Conservation (phyloP, 2,329 filamentous ascomycete genomes). For the Graphiopsis chlorocephala region DNA sequence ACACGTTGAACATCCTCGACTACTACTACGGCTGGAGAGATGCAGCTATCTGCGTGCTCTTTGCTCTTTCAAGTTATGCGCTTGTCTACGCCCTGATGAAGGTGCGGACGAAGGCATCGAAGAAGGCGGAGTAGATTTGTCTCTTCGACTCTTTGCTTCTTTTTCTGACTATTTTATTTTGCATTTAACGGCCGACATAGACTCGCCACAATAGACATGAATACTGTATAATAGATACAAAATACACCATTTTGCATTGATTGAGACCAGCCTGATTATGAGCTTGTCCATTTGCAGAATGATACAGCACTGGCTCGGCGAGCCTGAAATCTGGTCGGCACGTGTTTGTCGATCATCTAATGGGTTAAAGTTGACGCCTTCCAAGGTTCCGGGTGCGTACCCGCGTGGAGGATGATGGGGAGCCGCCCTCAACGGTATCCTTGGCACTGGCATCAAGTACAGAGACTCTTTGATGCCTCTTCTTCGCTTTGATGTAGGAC, state of each 20-base stretch:
- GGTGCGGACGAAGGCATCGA: slow-evolving; percentile 40
- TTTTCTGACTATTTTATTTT: neutral
- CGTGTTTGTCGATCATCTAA: neutral
- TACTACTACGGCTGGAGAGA: slow-evolving; percentile 67
- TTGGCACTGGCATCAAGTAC: neutral
- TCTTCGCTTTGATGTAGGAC: neutral
- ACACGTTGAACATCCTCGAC: slow-evolving; percentile 57
- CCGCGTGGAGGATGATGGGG: neutral
- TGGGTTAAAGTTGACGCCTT: neutral
- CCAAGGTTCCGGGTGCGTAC: neutral
- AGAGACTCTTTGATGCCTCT: neutral
- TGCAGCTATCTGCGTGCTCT: slow-evolving; percentile 58
- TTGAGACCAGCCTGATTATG: neutral
- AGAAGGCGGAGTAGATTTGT: slow-evolving; percentile 36
- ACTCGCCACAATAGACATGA: neutral
- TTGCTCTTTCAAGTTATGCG: slow-evolving; percentile 47
- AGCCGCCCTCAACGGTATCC: neutral
- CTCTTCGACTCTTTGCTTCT: neutral
- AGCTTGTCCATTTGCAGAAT: neutral
- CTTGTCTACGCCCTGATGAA: slow-evolving; percentile 37
- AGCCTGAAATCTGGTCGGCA: neutral
- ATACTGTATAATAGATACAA: neutral
- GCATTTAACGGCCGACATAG: slow-evolving; percentile 1
- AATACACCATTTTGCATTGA: neutral
- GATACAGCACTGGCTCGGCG: neutral